Evolutionary conservation across 257 asterid species (phyloP).

Genomic region (Fraxinus pennsylvanica): DNA sequence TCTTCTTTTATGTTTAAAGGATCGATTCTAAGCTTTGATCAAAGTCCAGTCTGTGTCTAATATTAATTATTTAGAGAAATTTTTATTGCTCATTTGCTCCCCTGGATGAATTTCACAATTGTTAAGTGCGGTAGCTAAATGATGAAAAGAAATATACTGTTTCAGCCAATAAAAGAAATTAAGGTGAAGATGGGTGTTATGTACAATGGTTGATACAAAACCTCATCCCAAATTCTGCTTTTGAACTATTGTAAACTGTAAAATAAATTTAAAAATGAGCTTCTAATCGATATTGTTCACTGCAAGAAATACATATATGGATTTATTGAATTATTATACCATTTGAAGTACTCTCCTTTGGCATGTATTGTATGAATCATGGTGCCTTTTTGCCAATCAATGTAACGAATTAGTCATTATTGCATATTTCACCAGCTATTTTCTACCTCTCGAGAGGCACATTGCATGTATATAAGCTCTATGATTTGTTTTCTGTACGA

Average conservation of each 20-base stretch:
- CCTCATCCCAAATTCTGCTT: background rate
- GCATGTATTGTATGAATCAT: background rate
- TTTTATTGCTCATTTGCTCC: background rate
- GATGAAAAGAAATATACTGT: background rate
- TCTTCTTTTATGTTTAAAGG: background rate
- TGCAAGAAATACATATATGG: no score
- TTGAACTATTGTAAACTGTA: background rate
- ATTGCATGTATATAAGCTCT: background rate
- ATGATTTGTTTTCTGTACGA: background rate
- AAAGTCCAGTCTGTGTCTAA: background rate
- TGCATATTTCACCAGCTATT: background rate
- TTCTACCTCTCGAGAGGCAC: background rate
- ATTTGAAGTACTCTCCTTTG: background rate
- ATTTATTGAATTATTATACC: background rate
- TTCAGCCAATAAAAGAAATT: background rate
- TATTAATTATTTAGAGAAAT: background rate
- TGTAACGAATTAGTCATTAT: background rate
- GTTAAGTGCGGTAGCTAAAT: background rate
- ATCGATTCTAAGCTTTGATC: background rate
- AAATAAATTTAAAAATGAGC: background rate
- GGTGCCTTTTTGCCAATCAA: background rate
- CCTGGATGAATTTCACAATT: background rate
- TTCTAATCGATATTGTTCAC: background rate
- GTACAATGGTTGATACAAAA: background rate
- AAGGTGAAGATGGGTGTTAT: background rate